These are phyloP conservation scores for Mucor sp. DNA, from an alignment of 371 early-diverging fungal species.

Conservation along the genomic window DNA sequence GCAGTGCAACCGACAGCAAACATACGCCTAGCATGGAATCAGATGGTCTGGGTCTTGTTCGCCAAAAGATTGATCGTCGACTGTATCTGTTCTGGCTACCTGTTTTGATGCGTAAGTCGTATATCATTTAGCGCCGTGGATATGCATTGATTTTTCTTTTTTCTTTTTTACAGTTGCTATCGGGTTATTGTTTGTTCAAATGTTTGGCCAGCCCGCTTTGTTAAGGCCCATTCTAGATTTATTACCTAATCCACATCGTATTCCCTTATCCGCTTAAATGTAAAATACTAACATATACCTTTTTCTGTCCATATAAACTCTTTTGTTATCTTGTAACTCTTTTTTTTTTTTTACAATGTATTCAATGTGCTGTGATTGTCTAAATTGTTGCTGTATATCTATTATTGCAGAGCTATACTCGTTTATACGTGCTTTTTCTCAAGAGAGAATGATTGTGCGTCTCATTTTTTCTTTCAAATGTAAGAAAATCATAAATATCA, in stretches of 20 bases:
- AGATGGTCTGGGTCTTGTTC: conserved; percentile 30
- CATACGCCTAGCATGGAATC: conserved; percentile 21
- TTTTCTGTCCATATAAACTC: neutral
- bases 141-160: no score
- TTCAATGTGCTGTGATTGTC: no score
- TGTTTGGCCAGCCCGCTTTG: conserved; percentile 9
- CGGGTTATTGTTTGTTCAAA: conserved; percentile 13
- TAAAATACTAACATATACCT: neutral
- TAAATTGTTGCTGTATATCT: no score
- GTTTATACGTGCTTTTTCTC: no score
- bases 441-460: no score
- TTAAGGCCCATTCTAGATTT: conserved; percentile 5
- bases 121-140: neutral
- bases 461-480: no score
- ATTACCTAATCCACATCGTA: neutral
- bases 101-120: conserved; percentile 29
- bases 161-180: conserved; percentile 7
- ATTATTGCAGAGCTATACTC: no score
- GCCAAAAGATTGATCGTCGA: conserved; percentile 30
- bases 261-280: conserved; percentile 4
- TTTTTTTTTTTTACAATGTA: no score
- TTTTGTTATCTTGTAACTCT: neutral
- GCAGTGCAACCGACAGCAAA: neutral
- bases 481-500: no score
- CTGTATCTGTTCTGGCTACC: conserved; percentile 42